Percentiles rank a stretch among this genome's conserved stretches.
Conservation (phyloP, 495 filamentous ascomycete genomes). For the Terfezia claveryi region DNA sequence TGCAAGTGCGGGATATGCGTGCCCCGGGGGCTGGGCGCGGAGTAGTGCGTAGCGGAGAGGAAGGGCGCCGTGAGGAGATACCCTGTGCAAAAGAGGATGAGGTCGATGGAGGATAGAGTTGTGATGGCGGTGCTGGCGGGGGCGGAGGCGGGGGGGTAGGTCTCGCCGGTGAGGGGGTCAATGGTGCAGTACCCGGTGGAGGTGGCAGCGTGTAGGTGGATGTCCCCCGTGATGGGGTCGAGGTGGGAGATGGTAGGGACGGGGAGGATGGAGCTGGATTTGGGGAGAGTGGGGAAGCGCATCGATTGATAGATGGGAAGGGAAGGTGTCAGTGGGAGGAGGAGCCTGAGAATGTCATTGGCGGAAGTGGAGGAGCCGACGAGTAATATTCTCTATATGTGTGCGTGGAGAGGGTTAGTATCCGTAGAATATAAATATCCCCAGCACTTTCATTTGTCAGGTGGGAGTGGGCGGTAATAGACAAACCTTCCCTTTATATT, state of each 20-base stretch:
- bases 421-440: too few relatives aligned
- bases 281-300: constrained; percentile 1
- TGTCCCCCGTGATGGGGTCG: background rate
- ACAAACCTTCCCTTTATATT: background rate
- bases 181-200: background rate
- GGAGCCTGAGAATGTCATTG: constrained; percentile 28
- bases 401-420: background rate
- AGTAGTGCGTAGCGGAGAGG: background rate
- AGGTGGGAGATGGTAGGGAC: too few relatives aligned
- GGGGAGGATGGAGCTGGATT: too few relatives aligned
- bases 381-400: constrained; percentile 32
- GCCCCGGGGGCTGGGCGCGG: background rate
- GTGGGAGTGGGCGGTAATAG: background rate
- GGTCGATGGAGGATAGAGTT: constrained; percentile 10
- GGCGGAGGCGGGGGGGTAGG: background rate
- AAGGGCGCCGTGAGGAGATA: background rate
- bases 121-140: background rate
- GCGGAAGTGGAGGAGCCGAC: constrained; percentile 45
- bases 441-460: too few relatives aligned
- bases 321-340: constrained; percentile 1
- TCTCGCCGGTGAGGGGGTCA: background rate
- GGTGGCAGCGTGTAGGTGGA: background rate
- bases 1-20: constrained; percentile 2
- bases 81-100: background rate
- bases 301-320: constrained; percentile 26